phyloP scores from a whole-genome alignment of 768 basidiomycete genomes.

The Trametopsis cervina region DNA sequence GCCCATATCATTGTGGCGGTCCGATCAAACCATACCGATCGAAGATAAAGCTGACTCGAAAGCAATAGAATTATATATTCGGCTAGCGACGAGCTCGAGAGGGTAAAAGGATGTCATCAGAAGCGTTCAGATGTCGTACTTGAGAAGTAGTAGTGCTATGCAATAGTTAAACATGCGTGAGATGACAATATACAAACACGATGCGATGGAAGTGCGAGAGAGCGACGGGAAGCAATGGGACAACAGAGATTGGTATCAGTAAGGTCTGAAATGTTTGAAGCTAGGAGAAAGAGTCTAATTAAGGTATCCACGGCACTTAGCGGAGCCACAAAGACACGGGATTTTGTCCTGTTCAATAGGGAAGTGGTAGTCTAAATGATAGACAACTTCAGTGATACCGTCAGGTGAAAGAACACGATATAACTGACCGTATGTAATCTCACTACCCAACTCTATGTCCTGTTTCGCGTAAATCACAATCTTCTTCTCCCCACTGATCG shows the following conservation, averaged over 20 bases:
- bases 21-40: too few species aligned
- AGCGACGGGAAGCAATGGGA: background rate
- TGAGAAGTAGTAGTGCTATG: too few species aligned
- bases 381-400: conserved; percentile 1
- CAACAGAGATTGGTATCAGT: background rate
- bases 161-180: too few species aligned
- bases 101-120: too few species aligned
- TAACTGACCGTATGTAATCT: conserved; percentile 93
- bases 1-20: too few species aligned
- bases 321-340: conserved; percentile 84
- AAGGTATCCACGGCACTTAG: conserved; percentile 90
- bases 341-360: conserved; percentile 98
- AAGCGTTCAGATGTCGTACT: too few species aligned
- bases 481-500: conserved; percentile 90
- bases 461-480: conserved; percentile 99
- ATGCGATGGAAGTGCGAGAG: background rate
- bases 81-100: too few species aligned
- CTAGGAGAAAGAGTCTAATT: conserved; percentile 52
- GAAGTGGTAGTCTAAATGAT: conserved; percentile 86
- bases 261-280: conserved; percentile 8
- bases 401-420: background rate
- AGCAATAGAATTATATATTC: too few species aligned
- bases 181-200: conserved; percentile 1
- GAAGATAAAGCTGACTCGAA: too few species aligned
- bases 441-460: conserved; percentile 92